These are phyloP conservation scores for sweet orange (Citrus sinensis) DNA, from an alignment of 345 rosid species.

Conservation along the genomic window DNA sequence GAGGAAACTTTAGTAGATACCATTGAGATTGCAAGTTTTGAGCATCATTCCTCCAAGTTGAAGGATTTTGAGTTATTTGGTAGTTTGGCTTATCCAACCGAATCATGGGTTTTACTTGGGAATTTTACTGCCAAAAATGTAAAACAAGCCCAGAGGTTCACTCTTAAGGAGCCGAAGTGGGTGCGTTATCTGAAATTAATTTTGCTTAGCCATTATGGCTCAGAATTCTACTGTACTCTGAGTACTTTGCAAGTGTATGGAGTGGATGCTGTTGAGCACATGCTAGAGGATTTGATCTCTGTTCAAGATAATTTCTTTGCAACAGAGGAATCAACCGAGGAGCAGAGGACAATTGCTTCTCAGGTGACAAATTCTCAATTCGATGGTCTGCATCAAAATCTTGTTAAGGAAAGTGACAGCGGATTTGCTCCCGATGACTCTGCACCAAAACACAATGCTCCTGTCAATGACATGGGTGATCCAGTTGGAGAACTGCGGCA, in stretches of 20 bases:
- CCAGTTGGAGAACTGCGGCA: slow-evolving; percentile 36
- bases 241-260: slow-evolving; percentile 50
- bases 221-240: slow-evolving; percentile 59
- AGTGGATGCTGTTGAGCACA: slow-evolving; percentile 56
- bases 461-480: slow-evolving; percentile 21
- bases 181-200: slow-evolving; percentile 46
- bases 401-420: slow-evolving; percentile 11
- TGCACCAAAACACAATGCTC: slow-evolving; percentile 19
- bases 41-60: slow-evolving; percentile 51
- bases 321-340: slow-evolving; percentile 18
- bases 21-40: slow-evolving; percentile 50
- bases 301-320: slow-evolving; percentile 27
- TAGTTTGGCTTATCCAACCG: slow-evolving; percentile 54
- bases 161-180: slow-evolving; percentile 42
- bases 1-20: slow-evolving; percentile 55
- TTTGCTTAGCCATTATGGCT: slow-evolving; percentile 46
- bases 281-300: slow-evolving; percentile 58
- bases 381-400: slow-evolving; percentile 21
- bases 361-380: slow-evolving; percentile 11
- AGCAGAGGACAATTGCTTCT: slow-evolving; percentile 10
- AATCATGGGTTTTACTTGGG: slow-evolving; percentile 46
- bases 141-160: slow-evolving; percentile 48
- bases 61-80: slow-evolving; percentile 51
- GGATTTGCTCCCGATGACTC: slow-evolving; percentile 15
- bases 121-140: slow-evolving; percentile 49